Conservation (phyloP, 208 protist species). For the Wallacemonas sp. region DNA sequence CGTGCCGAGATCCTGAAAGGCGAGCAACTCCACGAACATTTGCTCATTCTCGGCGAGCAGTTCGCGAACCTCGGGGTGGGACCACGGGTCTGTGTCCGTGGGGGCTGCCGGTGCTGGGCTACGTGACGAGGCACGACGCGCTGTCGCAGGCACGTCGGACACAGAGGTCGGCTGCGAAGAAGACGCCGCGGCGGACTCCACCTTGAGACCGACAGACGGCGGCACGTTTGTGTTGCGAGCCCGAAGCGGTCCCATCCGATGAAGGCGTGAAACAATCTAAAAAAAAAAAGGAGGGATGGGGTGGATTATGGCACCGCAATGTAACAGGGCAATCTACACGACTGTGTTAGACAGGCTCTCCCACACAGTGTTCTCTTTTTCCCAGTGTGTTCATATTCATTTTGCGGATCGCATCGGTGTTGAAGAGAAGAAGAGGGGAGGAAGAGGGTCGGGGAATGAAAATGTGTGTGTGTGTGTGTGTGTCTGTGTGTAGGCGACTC, state of each 20-base stretch:
- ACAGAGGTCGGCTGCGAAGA: background rate
- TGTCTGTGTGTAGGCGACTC: too few species aligned
- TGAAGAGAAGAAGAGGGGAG: too few species aligned
- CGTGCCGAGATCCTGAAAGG: conserved; percentile 19
- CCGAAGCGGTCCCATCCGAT: conserved; percentile 3
- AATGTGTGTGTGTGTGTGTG: too few species aligned
- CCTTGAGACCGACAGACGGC: background rate
- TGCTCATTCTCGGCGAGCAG: conserved; percentile 55
- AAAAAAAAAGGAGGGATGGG: background rate
- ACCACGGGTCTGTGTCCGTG: background rate
- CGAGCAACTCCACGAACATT: conserved; percentile 41
- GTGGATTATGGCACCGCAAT: too few species aligned
- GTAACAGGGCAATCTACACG: too few species aligned
- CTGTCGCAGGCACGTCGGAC: background rate
- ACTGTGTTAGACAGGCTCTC: too few species aligned
- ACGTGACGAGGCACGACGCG: background rate
- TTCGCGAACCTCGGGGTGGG: conserved; percentile 44
- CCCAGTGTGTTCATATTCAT: too few species aligned
- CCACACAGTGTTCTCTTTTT: too few species aligned
- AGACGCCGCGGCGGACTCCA: background rate
- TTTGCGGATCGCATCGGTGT: too few species aligned
- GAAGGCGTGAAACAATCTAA: background rate
- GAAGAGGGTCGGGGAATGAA: too few species aligned
- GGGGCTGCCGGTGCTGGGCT: background rate
- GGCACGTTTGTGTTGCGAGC: conserved; percentile 1